Conservation (phyloP, 805 yeast genomes). For the Wickerhamiella shivajii region DNA sequence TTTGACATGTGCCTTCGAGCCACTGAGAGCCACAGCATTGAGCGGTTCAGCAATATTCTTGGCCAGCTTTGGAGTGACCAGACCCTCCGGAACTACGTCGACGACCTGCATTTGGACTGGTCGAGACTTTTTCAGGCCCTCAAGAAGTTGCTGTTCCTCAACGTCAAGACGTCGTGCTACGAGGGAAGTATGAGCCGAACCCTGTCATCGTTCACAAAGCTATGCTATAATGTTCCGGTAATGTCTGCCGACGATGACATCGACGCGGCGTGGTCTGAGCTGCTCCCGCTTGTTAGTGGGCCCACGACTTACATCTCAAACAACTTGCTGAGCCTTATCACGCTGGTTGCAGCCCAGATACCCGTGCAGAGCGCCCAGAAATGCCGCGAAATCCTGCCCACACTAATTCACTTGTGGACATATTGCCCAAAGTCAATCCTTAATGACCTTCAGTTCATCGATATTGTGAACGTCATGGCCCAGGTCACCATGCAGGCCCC, state of each 20-base stretch:
- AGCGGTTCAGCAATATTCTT: constrained; percentile 48
- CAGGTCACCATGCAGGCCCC: constrained; percentile 23
- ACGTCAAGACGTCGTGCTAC: constrained; percentile 14
- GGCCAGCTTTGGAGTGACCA: constrained; percentile 40
- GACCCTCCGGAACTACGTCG: constrained; percentile 22
- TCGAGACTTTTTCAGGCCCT: constrained; percentile 29
- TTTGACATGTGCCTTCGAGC: constrained; percentile 57
- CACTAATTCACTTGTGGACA: constrained; percentile 63
- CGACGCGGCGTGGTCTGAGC: constrained; percentile 1
- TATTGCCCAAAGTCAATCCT: constrained; percentile 33
- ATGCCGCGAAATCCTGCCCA: constrained; percentile 45
- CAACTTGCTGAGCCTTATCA: constrained; percentile 1
- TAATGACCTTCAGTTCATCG: constrained; percentile 50
- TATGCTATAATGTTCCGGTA: constrained; percentile 30
- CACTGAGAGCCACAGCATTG: constrained; percentile 51
- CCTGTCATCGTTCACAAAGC: constrained; percentile 4
- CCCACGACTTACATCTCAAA: constrained; percentile 2
- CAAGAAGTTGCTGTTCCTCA: constrained; percentile 13
- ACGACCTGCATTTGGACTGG: constrained; percentile 40
- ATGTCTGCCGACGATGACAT: constrained; percentile 33
- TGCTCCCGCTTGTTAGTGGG: constrained; percentile 4
- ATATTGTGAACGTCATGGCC: constrained; percentile 48
- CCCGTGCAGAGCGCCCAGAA: constrained; percentile 14
- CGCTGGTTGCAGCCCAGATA: constrained; percentile 10
- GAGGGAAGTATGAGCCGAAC: constrained; percentile 14